These are phyloP conservation scores for Sonneratia alba DNA, from an alignment of 345 rosid species.

Conservation along the genomic window DNA sequence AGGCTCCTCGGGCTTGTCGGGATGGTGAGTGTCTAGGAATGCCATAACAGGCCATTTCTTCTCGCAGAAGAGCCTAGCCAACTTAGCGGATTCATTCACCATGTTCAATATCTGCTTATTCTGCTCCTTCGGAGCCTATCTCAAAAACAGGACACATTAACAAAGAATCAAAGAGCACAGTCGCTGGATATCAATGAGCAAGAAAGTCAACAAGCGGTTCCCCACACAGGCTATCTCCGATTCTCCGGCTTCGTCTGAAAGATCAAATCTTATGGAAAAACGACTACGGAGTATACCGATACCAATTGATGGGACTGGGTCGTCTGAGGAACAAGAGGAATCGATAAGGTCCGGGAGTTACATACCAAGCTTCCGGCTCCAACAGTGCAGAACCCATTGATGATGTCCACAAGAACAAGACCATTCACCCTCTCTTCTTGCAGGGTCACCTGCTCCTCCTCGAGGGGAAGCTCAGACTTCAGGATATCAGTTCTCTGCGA, in stretches of 20 bases:
- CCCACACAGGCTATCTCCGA: no score
- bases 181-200: background rate
- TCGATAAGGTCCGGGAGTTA: background rate
- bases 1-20: conserved; percentile 31
- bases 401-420: conserved; percentile 39
- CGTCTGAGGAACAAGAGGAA: background rate
- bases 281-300: background rate
- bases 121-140: conserved; percentile 27
- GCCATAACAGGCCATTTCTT: conserved; percentile 27
- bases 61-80: conserved; percentile 26
- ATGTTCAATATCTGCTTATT: conserved; percentile 22
- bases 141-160: background rate
- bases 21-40: conserved; percentile 31
- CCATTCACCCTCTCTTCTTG: conserved; percentile 26
- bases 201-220: background rate
- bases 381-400: conserved; percentile 51
- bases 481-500: conserved; percentile 20
- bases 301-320: background rate
- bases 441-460: conserved; percentile 19
- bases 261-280: no score
- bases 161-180: background rate
- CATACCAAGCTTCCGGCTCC: conserved; percentile 47
- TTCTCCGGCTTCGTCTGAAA: no score
- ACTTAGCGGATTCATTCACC: conserved; percentile 20
- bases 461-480: conserved; percentile 33